These are phyloP conservation scores for Suillus subalutaceus DNA, from an alignment of 768 basidiomycete genomes.

Conservation along the genomic window DNA sequence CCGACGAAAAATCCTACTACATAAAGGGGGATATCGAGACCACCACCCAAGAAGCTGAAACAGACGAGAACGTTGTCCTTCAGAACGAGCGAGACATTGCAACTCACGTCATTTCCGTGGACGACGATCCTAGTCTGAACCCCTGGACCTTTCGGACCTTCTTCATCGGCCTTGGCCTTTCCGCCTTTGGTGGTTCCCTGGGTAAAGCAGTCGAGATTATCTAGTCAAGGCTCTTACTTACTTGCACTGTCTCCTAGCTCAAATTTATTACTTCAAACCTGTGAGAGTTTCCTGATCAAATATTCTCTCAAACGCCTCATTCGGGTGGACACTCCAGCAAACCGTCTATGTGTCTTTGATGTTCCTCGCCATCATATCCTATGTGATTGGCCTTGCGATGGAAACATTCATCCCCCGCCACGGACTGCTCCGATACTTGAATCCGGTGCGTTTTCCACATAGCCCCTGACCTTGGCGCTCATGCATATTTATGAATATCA, in stretches of 20 bases:
- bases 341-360: constrained; percentile 52
- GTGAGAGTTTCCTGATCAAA: constrained; percentile 29
- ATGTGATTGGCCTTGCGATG: constrained; percentile 49
- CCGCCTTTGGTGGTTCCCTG: constrained; percentile 53
- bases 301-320: neutral
- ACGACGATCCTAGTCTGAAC: constrained; percentile 32
- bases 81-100: constrained; percentile 49
- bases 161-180: constrained; percentile 56
- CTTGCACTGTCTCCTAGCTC: constrained; percentile 34
- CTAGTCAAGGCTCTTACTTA: constrained; percentile 12
- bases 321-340: constrained; percentile 39
- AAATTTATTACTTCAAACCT: constrained; percentile 66
- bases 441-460: constrained; percentile 38
- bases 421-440: constrained; percentile 51
- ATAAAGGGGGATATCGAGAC: constrained; percentile 39
- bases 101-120: constrained; percentile 47
- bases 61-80: constrained; percentile 29
- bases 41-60: constrained; percentile 7
- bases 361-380: constrained; percentile 56
- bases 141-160: constrained; percentile 47
- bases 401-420: constrained; percentile 48
- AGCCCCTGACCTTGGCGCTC: neutral
- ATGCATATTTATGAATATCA: constrained; percentile 20
- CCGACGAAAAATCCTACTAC: constrained; percentile 33
- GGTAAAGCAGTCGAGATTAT: constrained; percentile 31